phyloP scores from a whole-genome alignment of 164 flowering plant species.

The Chimonanthus praecox region DNA sequence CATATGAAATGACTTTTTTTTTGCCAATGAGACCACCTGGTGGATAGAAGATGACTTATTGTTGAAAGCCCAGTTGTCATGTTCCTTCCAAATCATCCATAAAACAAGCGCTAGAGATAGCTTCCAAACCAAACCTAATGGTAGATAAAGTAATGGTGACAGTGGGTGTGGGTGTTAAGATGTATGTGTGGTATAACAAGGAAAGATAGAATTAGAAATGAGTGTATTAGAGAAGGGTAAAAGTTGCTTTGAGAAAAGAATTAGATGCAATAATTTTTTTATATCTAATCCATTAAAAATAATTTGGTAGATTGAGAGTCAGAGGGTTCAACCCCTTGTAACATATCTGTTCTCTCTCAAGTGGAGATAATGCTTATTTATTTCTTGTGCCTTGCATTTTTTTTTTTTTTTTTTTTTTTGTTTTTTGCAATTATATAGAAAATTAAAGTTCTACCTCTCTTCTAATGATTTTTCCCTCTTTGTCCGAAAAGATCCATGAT shows the following conservation, averaged over 20 bases:
- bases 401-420: neutral
- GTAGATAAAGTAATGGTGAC: too few species aligned
- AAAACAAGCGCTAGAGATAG: too few species aligned
- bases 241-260: neutral
- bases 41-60: too few species aligned
- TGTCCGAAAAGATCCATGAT: constrained; percentile 42
- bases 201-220: neutral
- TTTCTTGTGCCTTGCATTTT: neutral
- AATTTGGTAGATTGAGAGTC: neutral
- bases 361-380: neutral
- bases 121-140: too few species aligned
- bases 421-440: neutral
- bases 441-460: neutral
- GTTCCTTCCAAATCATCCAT: too few species aligned
- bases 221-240: too few species aligned
- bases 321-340: neutral
- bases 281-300: neutral
- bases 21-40: too few species aligned
- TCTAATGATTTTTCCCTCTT: neutral
- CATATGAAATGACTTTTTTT: too few species aligned
- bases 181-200: too few species aligned
- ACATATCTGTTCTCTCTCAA: neutral
- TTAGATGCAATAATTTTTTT: neutral
- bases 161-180: too few species aligned
- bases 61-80: too few species aligned